Evolutionary conservation across 352 stramenopile species (phyloP).

Genomic region (Albugo laibachii): DNA sequence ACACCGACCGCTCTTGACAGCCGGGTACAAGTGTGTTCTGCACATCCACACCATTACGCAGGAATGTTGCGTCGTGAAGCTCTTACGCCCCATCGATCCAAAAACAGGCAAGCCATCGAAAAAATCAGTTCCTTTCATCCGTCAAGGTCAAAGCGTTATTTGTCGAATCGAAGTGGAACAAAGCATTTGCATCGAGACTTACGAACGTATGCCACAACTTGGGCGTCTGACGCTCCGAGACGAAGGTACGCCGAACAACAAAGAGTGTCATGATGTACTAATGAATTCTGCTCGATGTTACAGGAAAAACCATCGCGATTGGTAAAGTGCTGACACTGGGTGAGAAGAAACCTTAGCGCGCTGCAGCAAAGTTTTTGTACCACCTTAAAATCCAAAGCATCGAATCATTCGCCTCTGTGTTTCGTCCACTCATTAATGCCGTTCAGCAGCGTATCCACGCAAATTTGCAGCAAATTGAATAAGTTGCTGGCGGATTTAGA

Average conservation of each 20-base stretch:
- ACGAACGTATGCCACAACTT: slow-evolving; percentile 88
- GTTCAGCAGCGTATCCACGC: no score
- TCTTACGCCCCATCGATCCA: slow-evolving; percentile 72
- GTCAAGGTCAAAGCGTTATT: slow-evolving; percentile 86
- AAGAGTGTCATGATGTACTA: not conserved
- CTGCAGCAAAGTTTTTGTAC: no score
- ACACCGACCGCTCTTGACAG: slow-evolving; percentile 90
- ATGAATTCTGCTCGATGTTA: not conserved
- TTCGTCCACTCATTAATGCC: no score
- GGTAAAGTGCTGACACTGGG: slow-evolving; percentile 92
- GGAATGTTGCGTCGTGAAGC: slow-evolving; percentile 85
- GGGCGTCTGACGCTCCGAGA: slow-evolving; percentile 95
- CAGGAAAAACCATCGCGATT: slow-evolving; percentile 93
- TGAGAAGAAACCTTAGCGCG: slow-evolving; percentile 12
- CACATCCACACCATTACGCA: slow-evolving; percentile 95
- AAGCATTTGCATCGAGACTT: slow-evolving; percentile 91
- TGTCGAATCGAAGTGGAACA: slow-evolving; percentile 86
- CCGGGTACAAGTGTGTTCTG: slow-evolving; percentile 94
- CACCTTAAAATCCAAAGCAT: no score
- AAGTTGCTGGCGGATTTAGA: slow-evolving; percentile 42
- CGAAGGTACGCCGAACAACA: slow-evolving; percentile 44
- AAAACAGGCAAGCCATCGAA: slow-evolving; percentile 84
- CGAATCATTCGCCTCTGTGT: no score
- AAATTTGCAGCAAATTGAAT: no score
- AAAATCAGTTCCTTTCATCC: slow-evolving; percentile 91